phyloP scores from a whole-genome alignment of 208 protist species.

The Angomonas ambiguus region DNA sequence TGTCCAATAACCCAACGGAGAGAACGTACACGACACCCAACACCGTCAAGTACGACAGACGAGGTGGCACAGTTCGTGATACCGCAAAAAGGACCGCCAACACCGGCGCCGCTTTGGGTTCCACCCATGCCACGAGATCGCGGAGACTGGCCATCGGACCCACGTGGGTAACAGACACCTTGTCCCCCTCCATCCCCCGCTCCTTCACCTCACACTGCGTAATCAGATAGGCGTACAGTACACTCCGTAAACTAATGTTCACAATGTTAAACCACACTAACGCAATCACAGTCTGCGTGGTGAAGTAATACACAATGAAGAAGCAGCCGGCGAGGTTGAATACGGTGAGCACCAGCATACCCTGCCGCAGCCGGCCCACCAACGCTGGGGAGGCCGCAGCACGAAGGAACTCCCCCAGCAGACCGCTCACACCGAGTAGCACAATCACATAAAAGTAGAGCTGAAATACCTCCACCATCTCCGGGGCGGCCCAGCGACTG shows the following conservation, averaged over 20 bases:
- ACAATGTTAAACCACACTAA: conserved; percentile 46
- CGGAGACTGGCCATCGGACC: neutral
- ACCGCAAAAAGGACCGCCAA: conserved; percentile 18
- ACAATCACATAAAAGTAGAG: conserved; percentile 76
- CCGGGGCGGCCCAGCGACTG: conserved; percentile 53
- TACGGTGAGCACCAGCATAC: conserved; percentile 42
- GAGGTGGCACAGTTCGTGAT: conserved; percentile 14
- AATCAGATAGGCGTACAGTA: conserved; percentile 29
- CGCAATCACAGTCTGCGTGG: conserved; percentile 8
- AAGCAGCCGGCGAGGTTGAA: conserved; percentile 60
- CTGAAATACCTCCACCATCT: conserved; percentile 63
- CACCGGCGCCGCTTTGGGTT: neutral
- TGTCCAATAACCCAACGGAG: conserved; percentile 23
- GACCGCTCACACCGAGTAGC: conserved; percentile 77
- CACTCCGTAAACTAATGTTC: conserved; percentile 43
- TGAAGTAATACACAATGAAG: conserved; percentile 19
- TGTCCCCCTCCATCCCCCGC: neutral
- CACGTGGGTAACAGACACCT: neutral
- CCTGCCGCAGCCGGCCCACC: conserved; percentile 39
- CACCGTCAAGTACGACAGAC: conserved; percentile 7
- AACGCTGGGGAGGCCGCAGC: conserved; percentile 36
- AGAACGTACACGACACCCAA: conserved; percentile 20
- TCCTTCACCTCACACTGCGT: conserved; percentile 7
- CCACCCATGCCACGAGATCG: neutral
- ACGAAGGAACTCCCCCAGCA: conserved; percentile 82